Conservation (phyloP, 2,329 filamentous ascomycete species). For the Sphaerostilbella broomeana region DNA sequence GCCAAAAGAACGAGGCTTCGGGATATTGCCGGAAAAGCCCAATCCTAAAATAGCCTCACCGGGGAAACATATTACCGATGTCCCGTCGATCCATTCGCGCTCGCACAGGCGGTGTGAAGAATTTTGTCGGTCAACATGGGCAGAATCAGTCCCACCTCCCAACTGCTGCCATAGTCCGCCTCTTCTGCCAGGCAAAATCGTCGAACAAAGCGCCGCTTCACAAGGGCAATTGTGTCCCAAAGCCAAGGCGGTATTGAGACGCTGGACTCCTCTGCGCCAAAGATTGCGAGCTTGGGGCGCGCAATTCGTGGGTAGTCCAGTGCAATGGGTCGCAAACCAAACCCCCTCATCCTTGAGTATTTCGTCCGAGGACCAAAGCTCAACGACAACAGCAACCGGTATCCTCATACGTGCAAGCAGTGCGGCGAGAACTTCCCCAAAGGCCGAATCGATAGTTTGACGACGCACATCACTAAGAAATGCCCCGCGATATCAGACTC, state of each 20-base stretch:
- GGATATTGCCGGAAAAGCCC: background rate
- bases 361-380: constrained; percentile 83
- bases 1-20: too few relatives aligned
- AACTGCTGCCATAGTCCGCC: constrained; percentile 12
- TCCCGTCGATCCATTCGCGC: constrained; percentile 3
- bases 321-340: constrained; percentile 75
- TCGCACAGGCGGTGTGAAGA: constrained; percentile 26
- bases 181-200: constrained; percentile 4
- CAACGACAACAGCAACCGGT: constrained; percentile 83
- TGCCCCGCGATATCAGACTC: constrained; percentile 71
- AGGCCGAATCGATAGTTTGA: constrained; percentile 76
- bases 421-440: constrained; percentile 88
- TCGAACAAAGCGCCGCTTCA: constrained; percentile 3
- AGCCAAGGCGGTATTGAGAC: constrained; percentile 7
- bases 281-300: constrained; percentile 22
- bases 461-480: constrained; percentile 76
- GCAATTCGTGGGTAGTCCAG: constrained; percentile 18
- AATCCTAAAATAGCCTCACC: too few relatives aligned
- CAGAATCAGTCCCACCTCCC: constrained; percentile 25
- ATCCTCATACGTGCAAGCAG: constrained; percentile 82
- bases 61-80: background rate
- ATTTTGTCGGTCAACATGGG: constrained; percentile 30
- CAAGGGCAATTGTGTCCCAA: background rate
- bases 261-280: constrained; percentile 9
- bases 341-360: constrained; percentile 78